Evolutionary conservation across 73 alveolate genomes (phyloP), one percentile per base, ranked within the genome.

Genomic region (Paramecium bursaria): DNA sequence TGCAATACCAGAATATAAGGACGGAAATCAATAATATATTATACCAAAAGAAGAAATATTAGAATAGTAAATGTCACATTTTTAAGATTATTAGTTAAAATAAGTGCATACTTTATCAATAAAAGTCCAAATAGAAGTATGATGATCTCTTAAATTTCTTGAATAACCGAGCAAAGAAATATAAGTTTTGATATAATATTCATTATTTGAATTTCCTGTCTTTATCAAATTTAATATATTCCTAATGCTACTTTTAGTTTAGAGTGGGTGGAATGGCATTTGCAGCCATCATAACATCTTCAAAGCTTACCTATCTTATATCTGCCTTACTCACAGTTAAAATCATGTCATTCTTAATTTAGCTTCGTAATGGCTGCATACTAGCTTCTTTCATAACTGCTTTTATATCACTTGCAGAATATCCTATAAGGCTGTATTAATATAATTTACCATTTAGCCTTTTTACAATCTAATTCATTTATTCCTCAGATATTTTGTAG

Each of bases 371-470:
- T n/a, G 89, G 89, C 11, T 53, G 54, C 89, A 79, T 79, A 39
- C 85, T 53, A 22, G 89, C 89, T 44, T 79, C 89, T 26, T 79
- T 79, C 3, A 79, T 82, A 6, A 79, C 57, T 2, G 89, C 89
- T 23, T 79, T 79, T 0, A 79, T 79, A 54, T 79, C 89, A 54
- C 89, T 79, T n/a, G 74, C 75, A 79, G 89, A 79, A 54, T 79
- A 79, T 19, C 82, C 89, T 79, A 31, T 48, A 39, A 39, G 1
- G 29, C 4, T 13, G 23, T 17, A 19, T 35, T 22, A 3, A 23
- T 13, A 35, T 15, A 11, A 49, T 19, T 23, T 79, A 79, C 89
- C 82, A 10, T 60, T 21, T 19, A 79, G 46, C 42, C 42, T 79
- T 54, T 79, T 48, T 21, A 42, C 77, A 39, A 79, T 39, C 15